A percentile compares a stretch with the other conserved stretches of the same genome.
Conservation (phyloP, 2,329 filamentous ascomycete species). For the Tolypocladium pustulatum region DNA sequence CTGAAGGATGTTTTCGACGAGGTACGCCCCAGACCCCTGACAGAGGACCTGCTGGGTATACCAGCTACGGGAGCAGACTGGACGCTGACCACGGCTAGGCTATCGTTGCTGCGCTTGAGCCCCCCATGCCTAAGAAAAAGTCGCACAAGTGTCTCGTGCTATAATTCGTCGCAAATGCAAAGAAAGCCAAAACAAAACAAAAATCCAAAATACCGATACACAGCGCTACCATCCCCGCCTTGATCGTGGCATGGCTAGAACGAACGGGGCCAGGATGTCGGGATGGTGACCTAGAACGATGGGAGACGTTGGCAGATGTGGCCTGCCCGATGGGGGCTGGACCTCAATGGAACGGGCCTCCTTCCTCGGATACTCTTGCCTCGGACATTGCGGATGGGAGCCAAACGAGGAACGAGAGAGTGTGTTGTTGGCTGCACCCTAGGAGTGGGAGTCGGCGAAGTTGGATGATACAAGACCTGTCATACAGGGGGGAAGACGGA, state of each 20-base stretch:
- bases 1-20: constrained; percentile 99
- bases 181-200: background rate
- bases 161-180: constrained; percentile 22
- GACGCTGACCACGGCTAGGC: constrained; percentile 45
- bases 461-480: background rate
- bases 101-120: constrained; percentile 90
- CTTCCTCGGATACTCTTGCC: background rate
- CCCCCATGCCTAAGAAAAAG: constrained; percentile 72
- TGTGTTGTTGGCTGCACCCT: background rate
- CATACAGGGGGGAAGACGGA: background rate
- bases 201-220: background rate
- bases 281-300: constrained; percentile 2
- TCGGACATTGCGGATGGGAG: background rate
- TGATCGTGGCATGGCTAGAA: constrained; percentile 3
- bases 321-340: background rate
- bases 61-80: background rate
- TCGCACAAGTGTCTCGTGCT: constrained; percentile 60
- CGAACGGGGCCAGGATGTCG: constrained; percentile 1
- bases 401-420: background rate
- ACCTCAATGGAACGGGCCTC: background rate
- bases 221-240: constrained; percentile 2
- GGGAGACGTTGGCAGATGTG: background rate
- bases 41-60: background rate
- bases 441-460: background rate
- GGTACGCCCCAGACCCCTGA: constrained; percentile 41